Evolutionary conservation across 768 basidiomycete species (phyloP).

Genomic region (Leucocoprinus leucothites): DNA sequence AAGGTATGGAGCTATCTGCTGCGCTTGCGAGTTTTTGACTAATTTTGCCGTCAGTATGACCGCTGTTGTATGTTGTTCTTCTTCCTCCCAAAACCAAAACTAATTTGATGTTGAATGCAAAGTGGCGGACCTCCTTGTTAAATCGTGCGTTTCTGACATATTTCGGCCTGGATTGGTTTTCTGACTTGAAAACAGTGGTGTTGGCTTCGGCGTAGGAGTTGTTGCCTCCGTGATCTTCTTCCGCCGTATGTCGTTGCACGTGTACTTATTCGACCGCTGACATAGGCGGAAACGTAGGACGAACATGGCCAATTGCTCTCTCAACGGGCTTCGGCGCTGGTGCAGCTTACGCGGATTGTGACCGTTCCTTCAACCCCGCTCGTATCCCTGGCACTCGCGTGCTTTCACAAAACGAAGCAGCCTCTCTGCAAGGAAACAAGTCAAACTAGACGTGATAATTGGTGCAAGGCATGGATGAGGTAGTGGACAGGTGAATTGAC

Average conservation of each 20-base stretch:
- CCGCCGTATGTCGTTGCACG: conserved; percentile 61
- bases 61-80: conserved; percentile 65
- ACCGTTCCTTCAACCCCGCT: conserved; percentile 90
- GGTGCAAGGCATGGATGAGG: background rate
- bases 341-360: conserved; percentile 88
- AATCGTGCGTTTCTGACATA: conserved; percentile 54
- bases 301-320: conserved; percentile 88
- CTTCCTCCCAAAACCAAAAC: background rate
- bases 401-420: conserved; percentile 39
- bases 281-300: conserved; percentile 48
- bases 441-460: conserved; percentile 8
- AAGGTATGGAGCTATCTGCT: conserved; percentile 56
- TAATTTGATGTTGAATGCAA: conserved; percentile 12
- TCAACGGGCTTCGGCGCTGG: conserved; percentile 86
- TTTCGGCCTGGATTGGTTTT: conserved; percentile 11
- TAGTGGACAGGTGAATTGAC: background rate
- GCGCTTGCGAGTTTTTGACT: conserved; percentile 11
- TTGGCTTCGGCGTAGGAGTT: conserved; percentile 88
- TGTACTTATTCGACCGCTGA: background rate
- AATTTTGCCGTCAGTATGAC: conserved; percentile 58
- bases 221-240: conserved; percentile 89
- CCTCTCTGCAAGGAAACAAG: conserved; percentile 18
- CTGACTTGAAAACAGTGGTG: conserved; percentile 48
- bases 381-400: conserved; percentile 83
- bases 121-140: conserved; percentile 58